A percentile compares a stretch with the other conserved stretches of the same genome.
Conservation (phyloP, 495 filamentous ascomycete genomes). For the Chaetomium cochliodes region DNA sequence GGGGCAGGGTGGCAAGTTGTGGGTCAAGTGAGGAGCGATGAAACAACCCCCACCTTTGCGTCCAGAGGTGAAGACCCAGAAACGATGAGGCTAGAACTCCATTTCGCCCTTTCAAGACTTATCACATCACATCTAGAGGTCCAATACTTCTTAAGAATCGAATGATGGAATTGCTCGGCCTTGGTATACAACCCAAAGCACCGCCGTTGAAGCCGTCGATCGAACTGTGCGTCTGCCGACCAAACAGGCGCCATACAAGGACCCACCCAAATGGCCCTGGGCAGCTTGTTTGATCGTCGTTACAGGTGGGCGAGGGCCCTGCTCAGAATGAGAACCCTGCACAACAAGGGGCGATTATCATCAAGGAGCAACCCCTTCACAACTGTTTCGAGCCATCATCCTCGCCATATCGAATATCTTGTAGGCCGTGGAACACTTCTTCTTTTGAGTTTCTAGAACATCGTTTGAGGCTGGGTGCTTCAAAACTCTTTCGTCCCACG, state of each 20-base stretch:
- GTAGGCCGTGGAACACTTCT: background rate
- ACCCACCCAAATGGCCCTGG: background rate
- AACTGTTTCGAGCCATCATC: background rate
- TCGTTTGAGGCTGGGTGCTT: background rate
- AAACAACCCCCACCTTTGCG: slow-evolving; percentile 9
- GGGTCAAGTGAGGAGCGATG: background rate
- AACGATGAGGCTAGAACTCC: background rate
- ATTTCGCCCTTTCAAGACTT: background rate
- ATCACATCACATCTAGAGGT: background rate
- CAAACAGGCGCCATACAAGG: background rate
- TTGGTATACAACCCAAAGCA: background rate
- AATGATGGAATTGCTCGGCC: background rate
- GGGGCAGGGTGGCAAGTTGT: background rate
- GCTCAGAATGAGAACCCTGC: background rate
- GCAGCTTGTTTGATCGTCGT: slow-evolving; percentile 19
- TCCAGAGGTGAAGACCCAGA: background rate
- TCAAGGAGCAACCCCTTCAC: background rate
- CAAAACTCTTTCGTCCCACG: background rate
- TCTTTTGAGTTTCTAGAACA: slow-evolving; percentile 8
- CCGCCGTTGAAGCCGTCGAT: slow-evolving; percentile 7
- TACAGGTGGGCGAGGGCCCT: background rate
- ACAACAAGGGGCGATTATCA: slow-evolving; percentile 4
- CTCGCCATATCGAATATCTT: background rate
- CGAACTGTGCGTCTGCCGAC: background rate
- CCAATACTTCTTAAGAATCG: background rate